phyloP scores from a whole-genome alignment of 2,329 filamentous ascomycete genomes.

The Capronia americana region DNA sequence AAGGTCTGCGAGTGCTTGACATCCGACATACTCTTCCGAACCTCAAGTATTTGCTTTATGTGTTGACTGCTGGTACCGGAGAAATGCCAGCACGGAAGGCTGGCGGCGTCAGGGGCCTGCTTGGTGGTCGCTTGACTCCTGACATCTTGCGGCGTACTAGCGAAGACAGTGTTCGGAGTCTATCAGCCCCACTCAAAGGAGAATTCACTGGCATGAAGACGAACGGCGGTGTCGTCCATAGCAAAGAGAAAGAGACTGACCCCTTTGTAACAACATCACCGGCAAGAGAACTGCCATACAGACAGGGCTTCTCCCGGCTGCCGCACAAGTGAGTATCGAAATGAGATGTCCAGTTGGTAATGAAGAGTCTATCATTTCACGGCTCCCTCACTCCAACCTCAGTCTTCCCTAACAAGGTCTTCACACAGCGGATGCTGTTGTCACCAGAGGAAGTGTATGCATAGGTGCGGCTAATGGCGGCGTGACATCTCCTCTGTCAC shows the following conservation, averaged over 20 bases:
- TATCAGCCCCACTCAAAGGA: constrained; percentile 14
- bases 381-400: background rate
- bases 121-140: constrained; percentile 47
- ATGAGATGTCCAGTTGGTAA: background rate
- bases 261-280: constrained; percentile 25
- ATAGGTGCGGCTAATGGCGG: background rate
- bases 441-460: background rate
- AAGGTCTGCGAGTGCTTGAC: constrained; percentile 81
- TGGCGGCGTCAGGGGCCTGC: constrained; percentile 59
- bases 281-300: constrained; percentile 18
- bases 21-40: constrained; percentile 92
- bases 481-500: background rate
- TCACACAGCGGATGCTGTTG: background rate
- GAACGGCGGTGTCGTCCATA: constrained; percentile 13
- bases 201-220: constrained; percentile 12
- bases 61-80: constrained; percentile 79
- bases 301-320: constrained; percentile 13
- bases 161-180: constrained; percentile 46
- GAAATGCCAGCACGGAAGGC: constrained; percentile 64
- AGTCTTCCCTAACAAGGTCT: background rate
- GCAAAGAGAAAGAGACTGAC: constrained; percentile 28
- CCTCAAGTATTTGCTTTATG: constrained; percentile 88
- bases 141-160: constrained; percentile 49
- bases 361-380: background rate
- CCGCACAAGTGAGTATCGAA: constrained; percentile 1